Base-by-base conservation (phyloP, 768 basidiomycete species). In the Ramaria rubella region DNA sequence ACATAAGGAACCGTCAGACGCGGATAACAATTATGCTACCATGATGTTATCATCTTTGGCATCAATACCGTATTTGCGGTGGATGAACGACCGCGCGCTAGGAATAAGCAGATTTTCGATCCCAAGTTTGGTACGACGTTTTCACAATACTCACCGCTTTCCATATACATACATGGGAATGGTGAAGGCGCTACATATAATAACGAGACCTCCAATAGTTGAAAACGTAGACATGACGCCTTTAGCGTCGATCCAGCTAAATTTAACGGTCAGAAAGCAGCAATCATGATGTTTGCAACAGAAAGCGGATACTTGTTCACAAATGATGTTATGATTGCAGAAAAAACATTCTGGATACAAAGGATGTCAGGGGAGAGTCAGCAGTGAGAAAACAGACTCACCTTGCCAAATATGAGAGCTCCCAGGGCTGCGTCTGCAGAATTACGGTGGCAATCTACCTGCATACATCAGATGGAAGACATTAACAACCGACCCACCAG, bases 371-470 rank as follows among this genome's bases (percentile, higher is more conserved):
- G 19, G 6, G 7, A 23, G 19, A 17, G 19, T 17, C 15, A 21
- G 8, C 33, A 2, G 42, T 8, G 17, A 31, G n/a, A 2, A 27
- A 21, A 7, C 15, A 30, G 17, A 48, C 36, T 54, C 31, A 56
- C 55, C 29, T 48, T 56, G 11, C 55, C 55, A 56, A 61, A 61
- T 26, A 56, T 55, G 15, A 63, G 55, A 14, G 59, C 64, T 1
- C 60, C 63, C 14, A 64, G 49, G 1, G 64, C 64, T 7, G 61
- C 55, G 21, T 63, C 59, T 5, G 59, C 58, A 5, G 51, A 50
- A 29, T 53, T 34, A 12, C 62, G 55, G 36, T 64, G 62, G 33
- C 54, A 61, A 33, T 66, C 65, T 14, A 56, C 38, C 52, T 54
- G 4, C 17, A 17, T 14, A 52, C 14, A 52, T 12, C n/a, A 24